These are phyloP conservation scores for Aegilops longissima DNA, from an alignment of 176 grass and related monocot species.

Conservation along the genomic window DNA sequence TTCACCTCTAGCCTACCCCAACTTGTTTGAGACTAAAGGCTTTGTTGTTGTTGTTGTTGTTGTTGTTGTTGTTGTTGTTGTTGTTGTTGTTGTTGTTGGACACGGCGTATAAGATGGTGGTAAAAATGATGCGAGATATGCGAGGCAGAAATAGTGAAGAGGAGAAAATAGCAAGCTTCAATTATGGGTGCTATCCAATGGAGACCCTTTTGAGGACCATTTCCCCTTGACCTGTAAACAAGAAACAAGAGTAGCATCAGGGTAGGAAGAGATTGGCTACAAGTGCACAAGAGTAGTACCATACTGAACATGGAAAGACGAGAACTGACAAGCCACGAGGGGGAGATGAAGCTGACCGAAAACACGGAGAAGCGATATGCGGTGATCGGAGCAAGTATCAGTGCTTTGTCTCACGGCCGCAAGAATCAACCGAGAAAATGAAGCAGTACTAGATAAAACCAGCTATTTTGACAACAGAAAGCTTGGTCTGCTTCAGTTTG, in stretches of 20 bases:
- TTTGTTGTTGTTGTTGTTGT: too few species aligned
- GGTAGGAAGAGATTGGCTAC: neutral
- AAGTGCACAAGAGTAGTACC: neutral
- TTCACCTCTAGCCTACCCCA: too few species aligned
- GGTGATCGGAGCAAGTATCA: neutral
- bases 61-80: too few species aligned
- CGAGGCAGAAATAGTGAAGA: neutral
- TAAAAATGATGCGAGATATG: neutral
- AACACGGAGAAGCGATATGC: neutral
- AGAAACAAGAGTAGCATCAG: neutral
- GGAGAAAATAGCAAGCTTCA: neutral
- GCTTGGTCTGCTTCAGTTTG: neutral
- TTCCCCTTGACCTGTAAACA: conserved; percentile 18
- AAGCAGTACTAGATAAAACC: neutral
- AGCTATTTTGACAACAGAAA: neutral
- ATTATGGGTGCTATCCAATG: conserved; percentile 10
- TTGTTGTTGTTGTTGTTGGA: too few species aligned
- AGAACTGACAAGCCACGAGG: neutral
- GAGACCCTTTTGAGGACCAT: conserved; percentile 24
- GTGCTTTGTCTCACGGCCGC: conserved; percentile 14
- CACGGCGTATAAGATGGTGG: neutral
- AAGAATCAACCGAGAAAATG: neutral
- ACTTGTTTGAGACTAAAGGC: too few species aligned
- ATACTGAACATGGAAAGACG: neutral
- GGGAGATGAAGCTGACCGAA: conserved; percentile 26